Evolutionary conservation across 768 basidiomycete genomes (phyloP), one percentile per base, ranked within the genome.

Genomic region (Daedalea quercina): DNA sequence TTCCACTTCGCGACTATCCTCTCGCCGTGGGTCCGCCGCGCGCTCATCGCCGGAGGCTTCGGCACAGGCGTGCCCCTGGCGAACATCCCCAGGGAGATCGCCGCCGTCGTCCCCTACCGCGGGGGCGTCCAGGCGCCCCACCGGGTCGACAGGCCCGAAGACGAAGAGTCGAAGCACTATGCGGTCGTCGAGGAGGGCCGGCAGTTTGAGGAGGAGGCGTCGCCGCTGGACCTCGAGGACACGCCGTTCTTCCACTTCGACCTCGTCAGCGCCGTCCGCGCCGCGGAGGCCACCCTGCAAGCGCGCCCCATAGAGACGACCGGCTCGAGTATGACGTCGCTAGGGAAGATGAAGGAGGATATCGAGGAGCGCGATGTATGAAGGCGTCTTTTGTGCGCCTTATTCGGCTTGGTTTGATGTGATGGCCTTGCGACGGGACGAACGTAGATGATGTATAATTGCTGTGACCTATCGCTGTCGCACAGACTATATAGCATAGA

Each of bases 211-310:
- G 60, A 60, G 25, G 56, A 49, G 37, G 47, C 56, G 22, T 60
- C 46, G 2, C 56, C 77, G 15, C 61, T 86, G 37, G 64, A 83
- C 26, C 66, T 74, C 1, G 57, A 72, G 9, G 76, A 78, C 35
- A 91, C 87, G 7, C 89, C 89, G 9, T 90, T 84, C 76, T 95
- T 97, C 85, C 95, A 97, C 72, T 73, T 96, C 58, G 94, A 95
- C 66, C 70, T 97, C 34, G 68, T 75, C 28, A 74, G 76, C 2
- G 91, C 91, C 35, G 82, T 92, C 37, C 73, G 69, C 8, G 83
- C 84, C 12, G 89, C 87, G 4, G 87, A 90, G 62, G 45, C 54
- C 0, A 54, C 55, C 4, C 48, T 61, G 20, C n/a, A 28, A 4
- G 11, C 17, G 24, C 12, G 25, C 19, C 43, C 52, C 12, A 42